Base-by-base conservation (phyloP, 202 grass and related monocot species). In the Cymbopogon flexuosus region DNA sequence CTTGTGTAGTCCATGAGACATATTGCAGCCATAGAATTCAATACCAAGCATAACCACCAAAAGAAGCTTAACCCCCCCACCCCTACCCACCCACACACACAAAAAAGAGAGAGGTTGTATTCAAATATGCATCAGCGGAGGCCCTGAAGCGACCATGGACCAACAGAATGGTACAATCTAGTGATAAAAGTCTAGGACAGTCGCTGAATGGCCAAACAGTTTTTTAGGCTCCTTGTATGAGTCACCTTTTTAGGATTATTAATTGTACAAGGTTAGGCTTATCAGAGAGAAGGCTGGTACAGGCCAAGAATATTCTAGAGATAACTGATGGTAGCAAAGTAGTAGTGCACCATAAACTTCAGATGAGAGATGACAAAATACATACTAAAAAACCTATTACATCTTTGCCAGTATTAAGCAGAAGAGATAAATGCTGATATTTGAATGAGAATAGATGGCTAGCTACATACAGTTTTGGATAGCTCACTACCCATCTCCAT, bases 401-500 rank as follows among this genome's bases (percentile, higher is more conserved):
- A 70, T 15, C 3, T 88, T 75, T 69, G 13, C 18, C 27, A 70
- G 33, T 36, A 10, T 29, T 58, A 81, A 84, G 62, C 29, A 77
- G 68, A 78, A 89, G 79, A 83, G 2, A 59, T 62, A 80, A n/a
- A 70, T 30, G 8, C 2, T 40, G 19, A n/a, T 45, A 45, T 27
- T 84, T 71, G 5, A 80, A 79, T n/a, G 33, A 77, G 24, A 31
- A 47, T 78, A 42, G 60, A 75, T 84, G 62, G 56, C n/a, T 21
- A 23, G 78, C 43, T 43, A 88, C 86, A 74, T 88, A 95, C 92
- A 6, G 96, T 99, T 88, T 99, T 99, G 16, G 96, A 99, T 1
- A 99, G 88, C 81, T 99, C 92, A 81, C 96, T 95, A 31, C 96
- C 96, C 96, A 99, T 99, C 84, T 99, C 96, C 96, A 99, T 99